A percentile compares a stretch with the other conserved stretches of the same genome.
Evolutionary conservation across 768 basidiomycete species (phyloP).

Genomic region (Arthromyces matolae): DNA sequence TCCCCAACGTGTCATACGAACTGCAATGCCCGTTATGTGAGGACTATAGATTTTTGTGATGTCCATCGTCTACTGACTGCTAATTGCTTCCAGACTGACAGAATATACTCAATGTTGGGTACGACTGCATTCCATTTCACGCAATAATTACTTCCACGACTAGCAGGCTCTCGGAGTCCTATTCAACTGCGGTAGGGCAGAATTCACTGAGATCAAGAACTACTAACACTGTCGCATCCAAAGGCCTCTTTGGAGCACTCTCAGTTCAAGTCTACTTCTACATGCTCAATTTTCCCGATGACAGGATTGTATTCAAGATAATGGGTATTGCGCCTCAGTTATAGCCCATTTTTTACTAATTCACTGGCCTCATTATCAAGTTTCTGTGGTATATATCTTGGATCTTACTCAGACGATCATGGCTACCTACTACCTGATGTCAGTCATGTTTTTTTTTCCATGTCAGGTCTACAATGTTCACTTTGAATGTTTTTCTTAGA

Average conservation of each 20-base stretch:
- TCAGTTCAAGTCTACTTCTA: conserved; percentile 2
- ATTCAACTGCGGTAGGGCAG: conserved; percentile 1
- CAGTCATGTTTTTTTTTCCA: not conserved
- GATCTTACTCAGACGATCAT: not conserved
- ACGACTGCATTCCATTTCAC: too few species aligned
- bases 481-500: not conserved
- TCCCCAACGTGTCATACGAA: too few species aligned
- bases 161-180: not conserved
- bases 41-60: too few species aligned
- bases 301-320: not conserved
- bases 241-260: not conserved
- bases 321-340: not conserved
- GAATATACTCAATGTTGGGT: too few species aligned
- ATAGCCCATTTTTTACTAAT: too few species aligned
- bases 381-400: not conserved
- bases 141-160: too few species aligned
- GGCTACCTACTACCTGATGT: not conserved
- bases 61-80: too few species aligned
- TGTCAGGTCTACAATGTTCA: not conserved
- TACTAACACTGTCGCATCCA: not conserved
- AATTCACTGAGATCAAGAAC: not conserved
- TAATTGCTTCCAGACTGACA: too few species aligned
- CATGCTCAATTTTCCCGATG: not conserved
- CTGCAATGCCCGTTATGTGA: too few species aligned
- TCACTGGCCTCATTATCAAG: not conserved